These are phyloP conservation scores for Lactifluus piperatus DNA, from an alignment of 768 basidiomycete species.

Conservation along the genomic window DNA sequence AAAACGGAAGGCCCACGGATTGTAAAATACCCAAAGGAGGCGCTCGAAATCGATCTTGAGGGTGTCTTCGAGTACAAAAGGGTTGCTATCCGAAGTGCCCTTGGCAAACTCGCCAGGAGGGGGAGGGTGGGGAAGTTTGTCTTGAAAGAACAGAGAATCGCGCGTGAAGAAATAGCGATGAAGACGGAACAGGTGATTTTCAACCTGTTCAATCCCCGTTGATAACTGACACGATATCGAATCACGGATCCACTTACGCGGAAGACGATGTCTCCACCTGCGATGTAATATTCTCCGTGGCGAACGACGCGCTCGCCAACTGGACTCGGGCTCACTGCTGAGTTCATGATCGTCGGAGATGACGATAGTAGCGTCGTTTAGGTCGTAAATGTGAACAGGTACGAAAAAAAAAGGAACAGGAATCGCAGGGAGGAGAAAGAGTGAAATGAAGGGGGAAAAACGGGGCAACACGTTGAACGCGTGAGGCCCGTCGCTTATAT, in stretches of 20 bases:
- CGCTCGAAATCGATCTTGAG: too few relatives aligned
- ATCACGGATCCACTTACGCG: conserved; percentile 21
- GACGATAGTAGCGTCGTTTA: conserved; percentile 5
- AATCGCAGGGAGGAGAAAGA: background rate
- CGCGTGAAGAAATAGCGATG: too few relatives aligned
- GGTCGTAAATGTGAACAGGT: conserved; percentile 7
- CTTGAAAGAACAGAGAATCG: too few relatives aligned
- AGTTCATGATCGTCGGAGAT: conserved; percentile 14
- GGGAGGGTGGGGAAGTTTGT: too few relatives aligned
- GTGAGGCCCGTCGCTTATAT: conserved; percentile 21
- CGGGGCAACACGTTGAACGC: conserved; percentile 18
- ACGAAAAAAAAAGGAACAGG: background rate
- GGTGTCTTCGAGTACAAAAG: too few relatives aligned
- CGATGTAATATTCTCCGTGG: conserved; percentile 40
- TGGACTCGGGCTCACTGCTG: conserved; percentile 12
- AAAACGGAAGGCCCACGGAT: too few relatives aligned
- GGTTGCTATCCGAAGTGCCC: too few relatives aligned
- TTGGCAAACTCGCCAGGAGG: too few relatives aligned
- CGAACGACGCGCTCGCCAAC: conserved; percentile 22
- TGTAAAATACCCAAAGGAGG: too few relatives aligned
- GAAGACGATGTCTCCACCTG: conserved; percentile 41
- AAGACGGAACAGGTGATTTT: too few relatives aligned
- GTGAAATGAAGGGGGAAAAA: conserved; percentile 14
- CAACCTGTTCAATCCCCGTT: background rate
- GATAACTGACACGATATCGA: background rate